Conservation (phyloP, 306 rosid species). For the Corylus heterophylla region DNA sequence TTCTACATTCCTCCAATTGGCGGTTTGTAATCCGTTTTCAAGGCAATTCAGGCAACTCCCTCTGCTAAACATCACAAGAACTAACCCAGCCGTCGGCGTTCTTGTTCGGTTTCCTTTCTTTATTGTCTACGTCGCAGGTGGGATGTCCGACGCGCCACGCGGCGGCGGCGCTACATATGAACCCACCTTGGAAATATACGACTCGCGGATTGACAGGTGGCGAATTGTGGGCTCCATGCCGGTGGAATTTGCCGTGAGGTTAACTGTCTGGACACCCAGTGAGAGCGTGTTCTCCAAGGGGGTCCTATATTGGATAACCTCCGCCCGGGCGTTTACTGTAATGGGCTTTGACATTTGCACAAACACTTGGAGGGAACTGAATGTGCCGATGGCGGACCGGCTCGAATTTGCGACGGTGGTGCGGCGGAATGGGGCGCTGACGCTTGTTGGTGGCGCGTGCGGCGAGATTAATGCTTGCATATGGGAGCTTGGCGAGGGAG, state of each 20-base stretch:
- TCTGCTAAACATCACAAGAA: slow-evolving; percentile 42
- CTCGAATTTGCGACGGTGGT: slow-evolving; percentile 69
- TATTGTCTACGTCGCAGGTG: slow-evolving; percentile 62
- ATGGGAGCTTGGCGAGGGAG: slow-evolving; percentile 58
- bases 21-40: slow-evolving; percentile 67
- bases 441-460: slow-evolving; percentile 53
- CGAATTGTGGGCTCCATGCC: slow-evolving; percentile 47
- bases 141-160: slow-evolving; percentile 48
- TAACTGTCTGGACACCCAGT: slow-evolving; percentile 79
- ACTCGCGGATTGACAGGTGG: slow-evolving; percentile 49
- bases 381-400: slow-evolving; percentile 65
- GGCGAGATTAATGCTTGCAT: slow-evolving; percentile 41
- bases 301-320: slow-evolving; percentile 74
- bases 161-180: slow-evolving; percentile 48
- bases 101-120: slow-evolving; percentile 36
- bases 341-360: slow-evolving; percentile 45
- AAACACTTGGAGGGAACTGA: slow-evolving; percentile 52
- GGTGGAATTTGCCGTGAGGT: slow-evolving; percentile 67
- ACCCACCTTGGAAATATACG: slow-evolving; percentile 60
- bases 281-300: slow-evolving; percentile 49
- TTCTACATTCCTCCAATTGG: slow-evolving; percentile 41
- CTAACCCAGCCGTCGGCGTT: slow-evolving; percentile 71
- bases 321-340: slow-evolving; percentile 64
- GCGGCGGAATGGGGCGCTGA: slow-evolving; percentile 39
- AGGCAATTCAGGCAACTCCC: slow-evolving; percentile 55